Evolutionary conservation across 148 eudicot species (phyloP), one percentile per base, ranked within the genome.

Genomic region (Arctostaphylos glauca): DNA sequence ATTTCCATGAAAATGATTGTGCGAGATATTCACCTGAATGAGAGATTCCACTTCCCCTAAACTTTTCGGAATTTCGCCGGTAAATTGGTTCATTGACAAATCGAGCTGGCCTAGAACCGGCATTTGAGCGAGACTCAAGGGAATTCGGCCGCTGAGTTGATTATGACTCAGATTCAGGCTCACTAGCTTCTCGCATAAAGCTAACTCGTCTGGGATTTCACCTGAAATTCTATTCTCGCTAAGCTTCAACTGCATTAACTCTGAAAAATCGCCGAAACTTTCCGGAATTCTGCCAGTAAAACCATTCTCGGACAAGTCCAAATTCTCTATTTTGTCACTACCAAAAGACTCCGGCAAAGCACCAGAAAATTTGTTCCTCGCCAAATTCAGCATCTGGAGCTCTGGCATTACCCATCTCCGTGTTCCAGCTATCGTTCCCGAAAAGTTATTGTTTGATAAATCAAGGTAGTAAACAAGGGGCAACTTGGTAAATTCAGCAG

Each of bases 31-130:
- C 5, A 95, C 91, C 81, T 88, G 87, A 52, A 92, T 90, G 47
- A 95, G 90, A 13, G 98, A 95, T 19, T 93, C 90, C 6, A 85
- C 85, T 4, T 59, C 68, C 0, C 95, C 98, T 66, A 95, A 82
- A 49, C 85, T 89, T 13, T n/a, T 48, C 5, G 98, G 94, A 16
- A 95, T 86, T 74, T 87, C 85, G 16, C 98, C 98, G 18, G 92
- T 81, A 6, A 95, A 83, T 21, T 84, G 89, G 31, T 95, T 95
- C 10, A 82, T 84, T 2, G 98, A 95, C 53, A 95, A 83, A 84
- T 95, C 98, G n/a, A 95, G 87, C 77, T 86, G 91, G 18, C 98
- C 93, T 3, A 95, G 88, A 48, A 93, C 95, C 6, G 94, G 95
- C 92, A 95, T 84, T 80, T 75, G 88, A 10, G 92, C 89, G 48